Base-by-base conservation (phyloP, 2,329 filamentous ascomycete species). In the Pyrenophora graminea region DNA sequence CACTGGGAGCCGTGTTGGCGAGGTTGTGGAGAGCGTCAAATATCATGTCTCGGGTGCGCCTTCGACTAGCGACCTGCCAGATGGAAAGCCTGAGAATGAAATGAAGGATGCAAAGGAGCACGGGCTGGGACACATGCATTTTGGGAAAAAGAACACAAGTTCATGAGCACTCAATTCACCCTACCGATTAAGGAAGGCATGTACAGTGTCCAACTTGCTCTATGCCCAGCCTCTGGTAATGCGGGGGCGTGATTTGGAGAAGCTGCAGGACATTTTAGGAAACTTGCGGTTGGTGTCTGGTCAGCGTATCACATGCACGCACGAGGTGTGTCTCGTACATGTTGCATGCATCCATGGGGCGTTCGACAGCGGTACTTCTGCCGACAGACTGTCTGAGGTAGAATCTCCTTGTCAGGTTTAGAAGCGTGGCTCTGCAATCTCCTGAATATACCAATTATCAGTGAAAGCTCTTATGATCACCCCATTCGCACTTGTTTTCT, bases 1-100 rank as follows among this genome's bases (percentile, higher is more conserved):
- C 30, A 12, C 19, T 18, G 51, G 53, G 37, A 44, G 41, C 23
- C 55, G 58, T 36, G 44, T 59, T n/a, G 53, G 46, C 48, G 61
- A 63, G 40, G 54, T 65, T 27, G 59, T 68, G 10, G 58, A 60
- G 15, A 63, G 68, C 2, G 52, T 64, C 10, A 64, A 70, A 36
- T 70, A 73, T 46, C 63, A 66, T 25, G 53, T 63, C 6, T 64
- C 63, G 23, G 62, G 61, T 7, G 61, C 62, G n/a, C 61, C 74
- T 9, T 68, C 69, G 0, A 78, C 76, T 1, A 59, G 66, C n/a
- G 71, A 75, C n/a, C 62, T 78, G 3, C 76, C 77, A 0, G 76
- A 67, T 32, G 76, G 77, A 2, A 62, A 63, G 19, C 72, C 74
- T 9, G 74, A 77, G 54, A 62, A 67, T 6, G 66, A 78, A 39